Conservation (phyloP, 202 grass and related monocot genomes). For the Sporobolus alterniflorus region DNA sequence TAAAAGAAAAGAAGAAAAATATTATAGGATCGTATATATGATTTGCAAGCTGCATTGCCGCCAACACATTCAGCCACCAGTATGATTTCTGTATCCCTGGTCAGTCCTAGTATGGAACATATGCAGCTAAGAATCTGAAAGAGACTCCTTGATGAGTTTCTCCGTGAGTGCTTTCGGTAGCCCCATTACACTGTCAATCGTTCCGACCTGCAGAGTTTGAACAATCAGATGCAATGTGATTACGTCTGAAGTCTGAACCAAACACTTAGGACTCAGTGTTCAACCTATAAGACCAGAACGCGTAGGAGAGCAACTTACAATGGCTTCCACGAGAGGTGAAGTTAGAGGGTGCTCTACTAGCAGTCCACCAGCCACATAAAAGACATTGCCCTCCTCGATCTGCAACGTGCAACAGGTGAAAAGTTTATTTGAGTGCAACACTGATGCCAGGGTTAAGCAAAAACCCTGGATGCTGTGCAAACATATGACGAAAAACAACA, state of each 20-base stretch:
- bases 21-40: background rate
- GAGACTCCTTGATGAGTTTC: slow-evolving; percentile 77
- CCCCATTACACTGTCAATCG: slow-evolving; percentile 94
- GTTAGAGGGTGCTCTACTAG: slow-evolving; percentile 93
- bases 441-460: background rate
- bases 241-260: no score
- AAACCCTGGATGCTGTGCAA: slow-evolving; percentile 17
- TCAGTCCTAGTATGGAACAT: slow-evolving; percentile 25
- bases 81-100: background rate
- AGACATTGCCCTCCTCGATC: slow-evolving; percentile 94
- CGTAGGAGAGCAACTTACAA: slow-evolving; percentile 64
- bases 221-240: slow-evolving; percentile 2
- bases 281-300: slow-evolving; percentile 9
- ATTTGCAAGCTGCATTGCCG: background rate
- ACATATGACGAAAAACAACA: background rate
- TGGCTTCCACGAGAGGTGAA: slow-evolving; percentile 92
- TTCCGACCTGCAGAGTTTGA: slow-evolving; percentile 62
- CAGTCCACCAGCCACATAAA: slow-evolving; percentile 92
- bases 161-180: slow-evolving; percentile 87
- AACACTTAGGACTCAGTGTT: background rate
- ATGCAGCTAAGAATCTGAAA: slow-evolving; percentile 49
- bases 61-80: background rate
- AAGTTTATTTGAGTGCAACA: background rate
- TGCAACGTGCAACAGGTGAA: slow-evolving; percentile 38
- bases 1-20: background rate